phyloP scores from a whole-genome alignment of 176 grass and related monocot genomes.

The Aegilops speltoides region DNA sequence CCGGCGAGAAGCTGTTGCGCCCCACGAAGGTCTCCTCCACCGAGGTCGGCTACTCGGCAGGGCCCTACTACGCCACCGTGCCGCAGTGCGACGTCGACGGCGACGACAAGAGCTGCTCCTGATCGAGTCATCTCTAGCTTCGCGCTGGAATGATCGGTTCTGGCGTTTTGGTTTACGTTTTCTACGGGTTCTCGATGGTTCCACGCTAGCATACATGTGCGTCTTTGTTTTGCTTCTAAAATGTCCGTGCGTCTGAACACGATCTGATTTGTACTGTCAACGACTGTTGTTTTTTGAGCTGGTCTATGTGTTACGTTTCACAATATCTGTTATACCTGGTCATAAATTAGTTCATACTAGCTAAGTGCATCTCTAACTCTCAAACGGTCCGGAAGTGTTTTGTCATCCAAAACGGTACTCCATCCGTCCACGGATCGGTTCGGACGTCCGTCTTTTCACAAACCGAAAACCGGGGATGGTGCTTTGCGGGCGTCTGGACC shows the following conservation, averaged over 20 bases:
- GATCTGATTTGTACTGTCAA: not conserved
- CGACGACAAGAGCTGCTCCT: not conserved
- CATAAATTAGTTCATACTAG: too few relatives aligned
- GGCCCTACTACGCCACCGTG: conserved; percentile 68
- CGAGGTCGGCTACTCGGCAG: conserved; percentile 34
- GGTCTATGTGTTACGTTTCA: too few relatives aligned
- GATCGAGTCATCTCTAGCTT: not conserved
- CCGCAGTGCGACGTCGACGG: conserved; percentile 33
- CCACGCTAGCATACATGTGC: not conserved
- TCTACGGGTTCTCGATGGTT: not conserved
- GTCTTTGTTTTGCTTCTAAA: not conserved
- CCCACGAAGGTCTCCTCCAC: conserved; percentile 15
- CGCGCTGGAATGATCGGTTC: not conserved
- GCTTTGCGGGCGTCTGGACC: too few relatives aligned
- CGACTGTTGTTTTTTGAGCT: not conserved
- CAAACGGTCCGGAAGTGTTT: too few relatives aligned
- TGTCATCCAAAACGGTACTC: too few relatives aligned
- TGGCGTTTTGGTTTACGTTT: not conserved
- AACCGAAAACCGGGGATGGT: too few relatives aligned
- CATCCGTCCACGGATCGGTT: too few relatives aligned
- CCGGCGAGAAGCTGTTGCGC: conserved; percentile 40
- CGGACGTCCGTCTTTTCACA: too few relatives aligned
- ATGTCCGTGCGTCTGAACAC: not conserved
- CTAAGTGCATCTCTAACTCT: too few relatives aligned
- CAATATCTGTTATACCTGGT: too few relatives aligned